These are phyloP conservation scores for Lepraria neglecta DNA, from an alignment of 495 filamentous ascomycete species.

Conservation along the genomic window DNA sequence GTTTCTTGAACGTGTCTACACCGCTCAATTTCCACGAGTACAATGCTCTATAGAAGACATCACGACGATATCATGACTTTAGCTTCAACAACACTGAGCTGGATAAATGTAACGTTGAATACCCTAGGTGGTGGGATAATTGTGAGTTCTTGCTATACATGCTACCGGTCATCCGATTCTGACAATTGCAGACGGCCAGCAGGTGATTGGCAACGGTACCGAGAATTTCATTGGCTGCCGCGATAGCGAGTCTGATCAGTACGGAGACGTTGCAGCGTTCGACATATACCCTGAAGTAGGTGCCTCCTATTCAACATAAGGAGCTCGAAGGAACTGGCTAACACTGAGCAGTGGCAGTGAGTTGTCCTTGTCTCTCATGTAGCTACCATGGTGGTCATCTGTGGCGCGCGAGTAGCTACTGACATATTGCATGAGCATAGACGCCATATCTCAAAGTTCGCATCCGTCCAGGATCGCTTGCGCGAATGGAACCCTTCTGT, in stretches of 20 bases:
- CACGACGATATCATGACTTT: constrained; percentile 40
- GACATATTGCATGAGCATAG: not conserved
- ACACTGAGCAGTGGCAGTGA: constrained; percentile 18
- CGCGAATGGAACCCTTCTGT: constrained; percentile 38
- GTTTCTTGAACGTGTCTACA: constrained; percentile 39
- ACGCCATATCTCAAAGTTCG: constrained; percentile 37
- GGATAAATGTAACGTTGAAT: constrained; percentile 30
- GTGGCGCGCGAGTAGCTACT: not conserved
- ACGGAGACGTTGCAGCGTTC: constrained; percentile 40
- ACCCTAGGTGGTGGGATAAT: constrained; percentile 37
- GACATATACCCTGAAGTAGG: constrained; percentile 35
- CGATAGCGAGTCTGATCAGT: constrained; percentile 40
- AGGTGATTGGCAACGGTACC: constrained; percentile 27
- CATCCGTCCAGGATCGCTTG: constrained; percentile 39
- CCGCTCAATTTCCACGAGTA: constrained; percentile 41
- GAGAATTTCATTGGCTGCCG: constrained; percentile 34
- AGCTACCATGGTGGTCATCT: not conserved
- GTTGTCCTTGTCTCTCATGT: not conserved
- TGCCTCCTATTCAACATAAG: not conserved
- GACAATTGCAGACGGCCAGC: constrained; percentile 22
- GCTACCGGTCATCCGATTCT: not conserved
- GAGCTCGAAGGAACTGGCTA: not conserved
- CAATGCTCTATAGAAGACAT: constrained; percentile 39
- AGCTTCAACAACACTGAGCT: constrained; percentile 31
- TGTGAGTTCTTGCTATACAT: constrained; percentile 1